Percentiles rank a stretch among this genome's conserved stretches.
These are phyloP conservation scores for Cucumis cinereus DNA, from an alignment of 306 rosid genomes.

Conservation along the genomic window DNA sequence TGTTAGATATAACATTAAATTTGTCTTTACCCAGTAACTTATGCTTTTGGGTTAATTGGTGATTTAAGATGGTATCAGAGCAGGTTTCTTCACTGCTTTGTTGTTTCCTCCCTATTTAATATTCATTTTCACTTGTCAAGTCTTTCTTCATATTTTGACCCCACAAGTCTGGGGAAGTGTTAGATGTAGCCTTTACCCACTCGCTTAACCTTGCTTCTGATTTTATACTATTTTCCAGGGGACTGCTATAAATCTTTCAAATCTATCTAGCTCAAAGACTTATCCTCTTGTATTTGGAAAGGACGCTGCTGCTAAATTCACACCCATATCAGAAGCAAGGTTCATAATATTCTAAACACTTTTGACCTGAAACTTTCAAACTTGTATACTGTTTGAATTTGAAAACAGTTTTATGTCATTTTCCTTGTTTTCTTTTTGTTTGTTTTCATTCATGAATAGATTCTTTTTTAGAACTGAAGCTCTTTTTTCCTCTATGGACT, in stretches of 20 bases:
- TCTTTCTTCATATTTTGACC: too few species aligned
- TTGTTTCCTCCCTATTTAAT: too few species aligned
- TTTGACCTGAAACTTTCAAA: neutral
- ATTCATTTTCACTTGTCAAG: too few species aligned
- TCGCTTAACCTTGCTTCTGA: too few species aligned
- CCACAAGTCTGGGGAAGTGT: too few species aligned
- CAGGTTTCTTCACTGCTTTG: too few species aligned
- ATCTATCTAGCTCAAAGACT: slow-evolving; percentile 42
- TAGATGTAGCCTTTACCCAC: too few species aligned
- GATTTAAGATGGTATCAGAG: too few species aligned
- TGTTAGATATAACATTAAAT: too few species aligned
- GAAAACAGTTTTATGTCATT: neutral
- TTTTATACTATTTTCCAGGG: slow-evolving; percentile 39
- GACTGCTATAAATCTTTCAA: slow-evolving; percentile 59
- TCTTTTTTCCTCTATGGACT: neutral
- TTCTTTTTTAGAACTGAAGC: neutral
- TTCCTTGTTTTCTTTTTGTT: neutral
- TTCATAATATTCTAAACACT: slow-evolving; percentile 9
- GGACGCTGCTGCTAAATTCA: slow-evolving; percentile 44
- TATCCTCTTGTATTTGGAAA: slow-evolving; percentile 61
- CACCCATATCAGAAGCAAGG: slow-evolving; percentile 88
- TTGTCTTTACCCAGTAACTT: too few species aligned
- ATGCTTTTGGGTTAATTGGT: too few species aligned
- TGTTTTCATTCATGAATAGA: neutral
- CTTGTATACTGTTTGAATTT: neutral